phyloP scores from a whole-genome alignment of 1,284 basidiomycete genomes.

The Rhodotorula mucilaginosa region DNA sequence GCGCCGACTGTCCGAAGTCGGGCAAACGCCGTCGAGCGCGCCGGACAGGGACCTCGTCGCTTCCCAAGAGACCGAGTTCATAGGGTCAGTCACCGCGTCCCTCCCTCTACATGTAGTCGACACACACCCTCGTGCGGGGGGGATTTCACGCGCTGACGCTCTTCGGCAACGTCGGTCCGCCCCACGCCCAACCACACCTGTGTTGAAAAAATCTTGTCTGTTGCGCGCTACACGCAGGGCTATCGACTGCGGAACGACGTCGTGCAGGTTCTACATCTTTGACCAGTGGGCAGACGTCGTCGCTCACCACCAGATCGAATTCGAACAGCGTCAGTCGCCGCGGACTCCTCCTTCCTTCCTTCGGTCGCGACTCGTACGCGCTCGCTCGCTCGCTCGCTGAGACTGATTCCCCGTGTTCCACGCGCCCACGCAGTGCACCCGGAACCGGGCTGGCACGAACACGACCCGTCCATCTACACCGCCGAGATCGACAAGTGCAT shows the following conservation, averaged over 20 bases:
- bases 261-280: slow-evolving; percentile 42
- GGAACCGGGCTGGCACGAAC: slow-evolving; percentile 81
- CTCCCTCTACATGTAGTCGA: neutral
- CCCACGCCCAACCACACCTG: neutral
- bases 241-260: slow-evolving; percentile 39
- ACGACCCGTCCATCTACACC: slow-evolving; percentile 82
- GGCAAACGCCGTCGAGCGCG: slow-evolving; percentile 14
- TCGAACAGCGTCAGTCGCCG: slow-evolving; percentile 61
- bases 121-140: neutral
- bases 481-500: slow-evolving; percentile 76
- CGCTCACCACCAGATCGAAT: slow-evolving; percentile 64
- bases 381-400: neutral
- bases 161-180: neutral
- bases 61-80: slow-evolving; percentile 35
- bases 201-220: neutral
- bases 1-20: slow-evolving; percentile 10
- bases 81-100: slow-evolving; percentile 21
- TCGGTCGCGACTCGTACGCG: neutral
- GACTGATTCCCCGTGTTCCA: neutral
- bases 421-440: slow-evolving; percentile 23
- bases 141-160: neutral
- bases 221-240: slow-evolving; percentile 6
- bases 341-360: neutral
- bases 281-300: slow-evolving; percentile 81
- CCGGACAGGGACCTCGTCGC: slow-evolving; percentile 25